Evolutionary conservation across 2,329 filamentous ascomycete species (phyloP), one percentile per base, ranked within the genome.

Genomic region (Penicillium polonicum): DNA sequence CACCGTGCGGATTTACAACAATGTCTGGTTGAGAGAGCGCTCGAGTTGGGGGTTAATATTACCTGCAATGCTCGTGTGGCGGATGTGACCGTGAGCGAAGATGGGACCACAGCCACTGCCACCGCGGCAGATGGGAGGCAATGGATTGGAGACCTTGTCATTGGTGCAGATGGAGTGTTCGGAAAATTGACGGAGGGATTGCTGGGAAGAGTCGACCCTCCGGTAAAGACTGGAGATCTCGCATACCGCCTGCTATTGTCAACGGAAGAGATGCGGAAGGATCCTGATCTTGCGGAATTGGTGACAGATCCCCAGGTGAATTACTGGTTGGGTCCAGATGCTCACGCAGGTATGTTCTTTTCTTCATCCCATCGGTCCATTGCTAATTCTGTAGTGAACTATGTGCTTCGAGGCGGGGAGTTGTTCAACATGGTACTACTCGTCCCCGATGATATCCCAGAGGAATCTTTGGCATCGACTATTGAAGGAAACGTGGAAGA

Each of bases 391-490:
- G 19, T 12, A 63, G 82, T 85, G 0, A 82, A 80, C 0, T 89
- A 89, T 68, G 84, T 85, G 0, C 72, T 89, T 52, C 79, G 84
- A 0, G 79, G 75, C 0, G 85, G 85, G 0, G 61, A 70, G 17
- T 52, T 70, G 2, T 70, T 71, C 36, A 71, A 71, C 33, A 79
- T 89, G 31, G 86, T 89, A 0, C 73, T 89, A 0, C 75, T 88
- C 0, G 81, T 84, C 1, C 87, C 87, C 0, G 87, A 89, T 62
- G 81, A 88, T 61, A 74, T 88, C 0, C 83, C 84, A 0, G 74
- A 78, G 5, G 79, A 80, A 1, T 81, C 85, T 0, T 46, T 69
- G 0, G 78, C 80, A 19, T 81, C 77, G 3, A 73, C 74, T 0
- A 72, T 81, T 0, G 73, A 78, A 15, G 82, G 80, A 3, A 80